Evolutionary conservation across 2,329 filamentous ascomycete species (phyloP), one percentile per base, ranked within the genome.

Genomic region (Aspergillus hortae): DNA sequence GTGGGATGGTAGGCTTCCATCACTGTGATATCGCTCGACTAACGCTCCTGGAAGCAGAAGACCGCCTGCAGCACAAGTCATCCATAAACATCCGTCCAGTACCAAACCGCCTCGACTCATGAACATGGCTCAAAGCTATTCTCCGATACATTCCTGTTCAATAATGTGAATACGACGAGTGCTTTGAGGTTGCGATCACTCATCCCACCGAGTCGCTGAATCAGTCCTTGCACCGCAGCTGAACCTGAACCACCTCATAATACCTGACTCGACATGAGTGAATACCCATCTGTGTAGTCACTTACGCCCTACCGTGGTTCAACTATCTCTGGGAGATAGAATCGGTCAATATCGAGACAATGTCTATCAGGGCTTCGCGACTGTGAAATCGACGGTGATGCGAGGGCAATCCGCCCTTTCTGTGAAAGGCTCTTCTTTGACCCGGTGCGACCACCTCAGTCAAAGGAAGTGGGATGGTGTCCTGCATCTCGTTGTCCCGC

Each of bases 31-130:
- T 23, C 23, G 23, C 27, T 30, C 9, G 27, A 30, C 27, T 30
- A 10, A 30, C 27, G 10, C 27, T 30, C 45, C 36, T 38, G 12
- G 12, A 60, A 56, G 49, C 56, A 36, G 55, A 86, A 72, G 89
- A 95, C 74, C 88, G 89, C 65, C 81, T 89, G 48, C 80, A 92
- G 10, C 23, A 17, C 60, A 6, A 12, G 33, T 11, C 1, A 91
- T 95, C 76, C 92, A 96, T 80, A 92, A 96, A 79, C 96, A 96
- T 76, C 88, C 92, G 48, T 90, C 90, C 51, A 96, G 96, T 69
- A 85, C 88, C 54, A 92, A 92, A 65, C 80, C 95, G 53, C 75
- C 84, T 30, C 27, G 7, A 7, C 9, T 30, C 27, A 23, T 23
- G 23, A 23, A 6, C 6, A 23, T 6, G 23, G 23, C 23, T 23